A percentile compares a stretch with the other conserved stretches of the same genome.
phyloP scores from a whole-genome alignment of 1,284 basidiomycete species.

The Amylostereum areolatum region DNA sequence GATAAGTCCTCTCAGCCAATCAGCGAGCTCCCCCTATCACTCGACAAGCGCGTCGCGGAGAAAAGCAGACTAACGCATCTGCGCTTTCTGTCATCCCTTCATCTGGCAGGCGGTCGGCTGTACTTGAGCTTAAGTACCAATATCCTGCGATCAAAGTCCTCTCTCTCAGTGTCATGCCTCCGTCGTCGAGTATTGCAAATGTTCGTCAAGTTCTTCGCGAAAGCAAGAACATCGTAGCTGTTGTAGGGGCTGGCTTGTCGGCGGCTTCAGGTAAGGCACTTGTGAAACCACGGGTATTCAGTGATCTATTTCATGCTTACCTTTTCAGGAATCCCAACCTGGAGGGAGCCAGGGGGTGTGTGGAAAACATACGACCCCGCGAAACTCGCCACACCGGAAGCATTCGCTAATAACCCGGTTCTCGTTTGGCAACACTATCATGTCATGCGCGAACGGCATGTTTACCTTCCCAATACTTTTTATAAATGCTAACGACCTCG shows the following conservation, averaged over 20 bases:
- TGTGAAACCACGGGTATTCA: no score
- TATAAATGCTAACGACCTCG: background rate
- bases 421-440: conserved; percentile 39
- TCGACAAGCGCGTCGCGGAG: no score
- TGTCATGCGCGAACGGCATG: conserved; percentile 25
- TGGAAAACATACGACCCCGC: conserved; percentile 31
- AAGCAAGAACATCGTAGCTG: conserved; percentile 3
- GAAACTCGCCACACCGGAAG: conserved; percentile 32
- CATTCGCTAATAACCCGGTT: conserved; percentile 29
- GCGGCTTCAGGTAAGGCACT: background rate
- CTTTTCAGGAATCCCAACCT: conserved; percentile 28
- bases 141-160: no score
- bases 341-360: conserved; percentile 29
- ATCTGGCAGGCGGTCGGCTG: no score
- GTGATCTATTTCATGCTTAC: background rate
- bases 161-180: background rate
- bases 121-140: no score
- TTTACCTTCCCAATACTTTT: no score
- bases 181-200: background rate
- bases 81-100: no score
- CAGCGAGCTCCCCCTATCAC: no score
- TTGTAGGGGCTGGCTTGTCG: background rate
- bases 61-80: no score
- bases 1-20: no score
- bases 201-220: conserved; percentile 1